Evolutionary conservation across 352 stramenopile species (phyloP).

Genomic region (Phytopythium chamaehyphon): DNA sequence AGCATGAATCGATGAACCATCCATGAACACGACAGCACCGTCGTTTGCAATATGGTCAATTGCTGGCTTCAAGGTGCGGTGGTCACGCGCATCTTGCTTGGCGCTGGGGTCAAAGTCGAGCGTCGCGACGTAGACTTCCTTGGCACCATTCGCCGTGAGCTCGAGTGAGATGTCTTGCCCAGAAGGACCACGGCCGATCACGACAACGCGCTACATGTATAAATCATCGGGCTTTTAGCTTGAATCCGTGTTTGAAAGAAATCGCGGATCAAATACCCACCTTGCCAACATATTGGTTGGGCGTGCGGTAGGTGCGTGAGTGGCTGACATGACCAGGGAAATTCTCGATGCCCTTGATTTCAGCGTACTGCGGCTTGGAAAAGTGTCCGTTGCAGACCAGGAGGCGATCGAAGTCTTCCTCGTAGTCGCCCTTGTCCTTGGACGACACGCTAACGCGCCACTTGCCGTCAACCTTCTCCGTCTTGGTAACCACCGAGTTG

Average conservation of each 20-base stretch:
- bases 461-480: conserved; percentile 28
- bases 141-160: conserved; percentile 32
- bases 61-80: conserved; percentile 49
- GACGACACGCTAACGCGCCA: conserved; percentile 46
- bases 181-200: conserved; percentile 66
- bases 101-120: conserved; percentile 29
- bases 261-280: too few relatives aligned
- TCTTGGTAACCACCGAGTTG: conserved; percentile 42
- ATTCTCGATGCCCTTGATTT: conserved; percentile 51
- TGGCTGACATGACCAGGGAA: conserved; percentile 37
- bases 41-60: conserved; percentile 48
- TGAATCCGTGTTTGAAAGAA: too few relatives aligned
- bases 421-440: conserved; percentile 35
- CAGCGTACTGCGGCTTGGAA: conserved; percentile 37
- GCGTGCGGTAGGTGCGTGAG: conserved; percentile 55
- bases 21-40: conserved; percentile 49
- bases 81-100: conserved; percentile 17
- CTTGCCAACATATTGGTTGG: conserved; percentile 40
- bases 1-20: conserved; percentile 38
- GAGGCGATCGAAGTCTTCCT: conserved; percentile 69
- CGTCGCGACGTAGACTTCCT: conserved; percentile 58
- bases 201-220: conserved; percentile 35
- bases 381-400: conserved; percentile 82
- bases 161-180: conserved; percentile 81
- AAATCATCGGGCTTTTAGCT: background rate